phyloP scores from a whole-genome alignment of 2,329 filamentous ascomycete genomes.

The Penicillium sclerotigenum region DNA sequence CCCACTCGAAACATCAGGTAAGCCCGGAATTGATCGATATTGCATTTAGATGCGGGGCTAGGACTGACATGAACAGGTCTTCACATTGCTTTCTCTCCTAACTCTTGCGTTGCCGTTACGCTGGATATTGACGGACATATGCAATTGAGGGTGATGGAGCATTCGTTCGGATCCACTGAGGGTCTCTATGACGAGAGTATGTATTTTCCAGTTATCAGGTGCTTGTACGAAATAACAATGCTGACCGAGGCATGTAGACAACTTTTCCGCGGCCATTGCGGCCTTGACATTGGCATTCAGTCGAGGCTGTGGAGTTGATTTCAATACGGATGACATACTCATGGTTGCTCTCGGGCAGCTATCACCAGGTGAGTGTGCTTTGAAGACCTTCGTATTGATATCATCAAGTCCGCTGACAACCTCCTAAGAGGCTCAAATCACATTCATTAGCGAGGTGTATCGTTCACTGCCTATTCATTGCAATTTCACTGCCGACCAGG shows the following conservation, averaged over 20 bases:
- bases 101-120: constrained; percentile 39
- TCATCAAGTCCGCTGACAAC: constrained; percentile 21
- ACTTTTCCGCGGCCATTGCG: constrained; percentile 56
- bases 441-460: constrained; percentile 66
- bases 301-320: constrained; percentile 47
- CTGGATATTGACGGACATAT: constrained; percentile 41
- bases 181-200: constrained; percentile 40
- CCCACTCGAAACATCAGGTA: constrained; percentile 62
- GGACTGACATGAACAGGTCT: constrained; percentile 30
- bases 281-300: constrained; percentile 56
- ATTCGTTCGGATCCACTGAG: constrained; percentile 39
- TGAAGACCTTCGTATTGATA: constrained; percentile 33
- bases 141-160: constrained; percentile 40
- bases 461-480: constrained; percentile 68
- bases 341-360: constrained; percentile 59
- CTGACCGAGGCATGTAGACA: constrained; percentile 26
- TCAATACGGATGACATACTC: constrained; percentile 68
- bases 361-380: constrained; percentile 37
- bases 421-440: constrained; percentile 55
- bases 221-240: neutral
- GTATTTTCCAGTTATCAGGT: constrained; percentile 4
- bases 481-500: constrained; percentile 79
- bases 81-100: constrained; percentile 45
- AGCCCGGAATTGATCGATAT: constrained; percentile 22
- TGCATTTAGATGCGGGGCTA: neutral